Conservation (phyloP, 495 filamentous ascomycete species). For the Trichoderma erinaceum region DNA sequence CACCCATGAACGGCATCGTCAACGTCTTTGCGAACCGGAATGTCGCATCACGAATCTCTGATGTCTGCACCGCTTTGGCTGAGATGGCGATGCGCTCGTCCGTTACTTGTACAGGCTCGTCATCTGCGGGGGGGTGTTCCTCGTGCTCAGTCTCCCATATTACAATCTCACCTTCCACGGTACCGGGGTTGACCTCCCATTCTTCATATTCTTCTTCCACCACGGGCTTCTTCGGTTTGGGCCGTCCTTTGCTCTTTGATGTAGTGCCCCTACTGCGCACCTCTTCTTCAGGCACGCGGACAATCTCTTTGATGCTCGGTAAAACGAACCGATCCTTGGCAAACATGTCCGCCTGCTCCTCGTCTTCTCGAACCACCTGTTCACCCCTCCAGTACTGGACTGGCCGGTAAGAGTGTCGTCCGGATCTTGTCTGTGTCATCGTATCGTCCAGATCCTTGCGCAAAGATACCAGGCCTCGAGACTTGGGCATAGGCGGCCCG, state of each 20-base stretch:
- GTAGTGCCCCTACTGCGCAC: not conserved
- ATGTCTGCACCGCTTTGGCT: constrained; percentile 64
- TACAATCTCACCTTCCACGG: constrained; percentile 39
- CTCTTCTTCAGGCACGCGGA: constrained; percentile 60
- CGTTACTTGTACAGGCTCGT: constrained; percentile 42
- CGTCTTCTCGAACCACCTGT: constrained; percentile 57
- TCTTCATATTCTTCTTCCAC: constrained; percentile 45
- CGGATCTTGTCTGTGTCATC: constrained; percentile 46
- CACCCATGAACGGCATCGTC: constrained; percentile 75
- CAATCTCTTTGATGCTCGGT: constrained; percentile 64
- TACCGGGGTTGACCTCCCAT: constrained; percentile 45
- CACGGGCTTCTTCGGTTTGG: constrained; percentile 8
- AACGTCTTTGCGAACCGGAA: constrained; percentile 87
- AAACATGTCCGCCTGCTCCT: constrained; percentile 31
- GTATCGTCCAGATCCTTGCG: constrained; percentile 57
- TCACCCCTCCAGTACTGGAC: constrained; percentile 87
- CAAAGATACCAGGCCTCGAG: constrained; percentile 61
- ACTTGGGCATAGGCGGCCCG: constrained; percentile 48
- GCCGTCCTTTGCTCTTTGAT: constrained; percentile 11
- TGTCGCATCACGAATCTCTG: constrained; percentile 63
- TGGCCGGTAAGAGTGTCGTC: constrained; percentile 58
- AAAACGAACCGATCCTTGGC: constrained; percentile 46
- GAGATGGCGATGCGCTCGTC: constrained; percentile 71
- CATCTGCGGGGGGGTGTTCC: constrained; percentile 31
- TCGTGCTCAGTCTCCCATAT: constrained; percentile 44